Evolutionary conservation across 192 early-diverging fungal genomes (phyloP), one percentile per base, ranked within the genome.

Genomic region (Umbelopsis ramanniana): DNA sequence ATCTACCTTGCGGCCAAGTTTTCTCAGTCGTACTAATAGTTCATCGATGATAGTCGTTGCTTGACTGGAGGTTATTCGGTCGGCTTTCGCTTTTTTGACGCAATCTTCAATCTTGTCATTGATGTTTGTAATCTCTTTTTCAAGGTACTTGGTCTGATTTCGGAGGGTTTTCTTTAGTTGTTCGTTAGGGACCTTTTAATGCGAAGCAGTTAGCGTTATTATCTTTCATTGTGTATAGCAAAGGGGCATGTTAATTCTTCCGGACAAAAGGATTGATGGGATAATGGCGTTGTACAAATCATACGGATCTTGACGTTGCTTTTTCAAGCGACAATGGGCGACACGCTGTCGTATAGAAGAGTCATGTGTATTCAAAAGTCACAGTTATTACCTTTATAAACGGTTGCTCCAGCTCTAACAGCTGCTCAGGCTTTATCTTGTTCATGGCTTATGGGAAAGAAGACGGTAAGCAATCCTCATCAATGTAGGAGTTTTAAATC

Each of bases 341-440:
- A 12, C 0, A 43, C 40, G 6, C 11, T 43, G 11, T 43, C 1
- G 40, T 43, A 43, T 43, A 21, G 67, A 68, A 23, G 15, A 40
- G 37, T 37, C 47, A 33, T 48, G 66, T 55, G 24, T 46, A 24
- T 19, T 10, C 24, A 52, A 6, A 66, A 9, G 10, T 60, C 14
- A 43, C 33, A 23, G 26, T 0, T 70, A 72, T 52, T 83, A 93
- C 97, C 89, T 95, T 96, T 54, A 99, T 85, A 68, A 99, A 92
- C 1, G 96, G 90, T 78, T 97, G 93, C 82, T 99, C 98, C 40
- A 99, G 87, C 38, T 86, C 90, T 55, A 99, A 83, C 72, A 97
- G 85, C n/a, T 92, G 88, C 52, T 93, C 91, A 69, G 85, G 84
- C 63, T 89, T 90, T 70, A 91, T 76, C 74, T 86, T 89, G 76